Conservation (phyloP, 345 rosid species). For the Salix caprea region DNA sequence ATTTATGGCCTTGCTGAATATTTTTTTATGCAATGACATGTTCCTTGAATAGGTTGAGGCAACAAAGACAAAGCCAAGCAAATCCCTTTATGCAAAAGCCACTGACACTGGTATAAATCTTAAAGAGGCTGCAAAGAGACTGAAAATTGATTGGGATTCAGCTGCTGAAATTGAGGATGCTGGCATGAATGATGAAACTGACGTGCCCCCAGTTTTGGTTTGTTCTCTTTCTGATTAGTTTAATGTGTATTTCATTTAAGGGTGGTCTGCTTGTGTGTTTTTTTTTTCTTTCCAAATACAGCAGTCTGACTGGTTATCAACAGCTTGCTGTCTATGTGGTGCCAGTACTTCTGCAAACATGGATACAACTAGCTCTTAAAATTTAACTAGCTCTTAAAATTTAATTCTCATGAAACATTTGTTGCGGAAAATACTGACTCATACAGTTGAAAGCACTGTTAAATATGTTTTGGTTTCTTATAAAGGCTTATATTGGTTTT, state of each 20-base stretch:
- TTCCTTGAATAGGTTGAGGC: constrained; percentile 50
- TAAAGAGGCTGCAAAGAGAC: constrained; percentile 77
- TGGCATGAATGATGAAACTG: constrained; percentile 45
- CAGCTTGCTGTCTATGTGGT: not conserved
- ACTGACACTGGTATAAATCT: constrained; percentile 87
- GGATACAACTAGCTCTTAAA: not conserved
- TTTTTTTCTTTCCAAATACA: not conserved
- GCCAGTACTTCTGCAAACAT: not conserved
- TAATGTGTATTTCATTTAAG: not conserved
- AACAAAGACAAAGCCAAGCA: constrained; percentile 51
- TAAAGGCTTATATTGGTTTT: not conserved
- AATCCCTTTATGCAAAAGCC: constrained; percentile 75
- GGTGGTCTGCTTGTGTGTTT: not conserved
- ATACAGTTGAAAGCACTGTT: not conserved
- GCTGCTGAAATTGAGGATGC: constrained; percentile 81
- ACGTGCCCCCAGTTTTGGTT: constrained; percentile 73
- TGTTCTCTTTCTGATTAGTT: constrained; percentile 23
- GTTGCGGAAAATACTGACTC: not conserved
- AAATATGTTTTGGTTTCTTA: not conserved
- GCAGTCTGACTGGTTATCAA: not conserved
- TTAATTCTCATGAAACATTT: not conserved
- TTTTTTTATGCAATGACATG: constrained; percentile 2
- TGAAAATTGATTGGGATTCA: constrained; percentile 88
- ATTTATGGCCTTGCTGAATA: too few species aligned
- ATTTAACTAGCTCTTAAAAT: not conserved